Conservation (phyloP, 352 stramenopile genomes). For the Globisporangium mamillatum region DNA sequence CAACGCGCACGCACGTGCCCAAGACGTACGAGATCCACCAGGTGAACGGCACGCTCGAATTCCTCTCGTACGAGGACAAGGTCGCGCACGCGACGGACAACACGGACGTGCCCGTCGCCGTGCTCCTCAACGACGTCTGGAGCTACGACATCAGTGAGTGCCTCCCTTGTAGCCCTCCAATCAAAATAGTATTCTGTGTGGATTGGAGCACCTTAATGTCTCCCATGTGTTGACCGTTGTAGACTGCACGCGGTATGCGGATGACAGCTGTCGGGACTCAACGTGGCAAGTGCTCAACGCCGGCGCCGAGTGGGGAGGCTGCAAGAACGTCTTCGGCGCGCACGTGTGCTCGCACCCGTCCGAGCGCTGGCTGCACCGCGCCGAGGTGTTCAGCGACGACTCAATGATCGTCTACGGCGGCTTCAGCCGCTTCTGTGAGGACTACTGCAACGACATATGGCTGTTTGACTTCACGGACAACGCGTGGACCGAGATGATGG, state of each 20-base stretch:
- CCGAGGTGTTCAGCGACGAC: conserved; percentile 84
- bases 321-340: conserved; percentile 83
- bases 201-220: background rate
- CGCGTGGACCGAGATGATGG: conserved; percentile 87
- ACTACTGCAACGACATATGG: conserved; percentile 98
- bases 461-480: conserved; percentile 91
- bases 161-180: background rate
- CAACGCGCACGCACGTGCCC: conserved; percentile 80
- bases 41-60: conserved; percentile 80
- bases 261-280: conserved; percentile 76
- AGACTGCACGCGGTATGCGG: conserved; percentile 86
- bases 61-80: conserved; percentile 89
- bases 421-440: conserved; percentile 90
- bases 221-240: background rate
- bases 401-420: conserved; percentile 94
- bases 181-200: background rate
- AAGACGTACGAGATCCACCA: conserved; percentile 90
- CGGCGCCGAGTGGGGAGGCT: conserved; percentile 89
- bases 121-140: conserved; percentile 97
- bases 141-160: conserved; percentile 90
- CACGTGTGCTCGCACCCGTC: conserved; percentile 85
- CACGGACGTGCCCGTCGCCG: conserved; percentile 69
- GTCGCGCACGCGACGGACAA: conserved; percentile 42
- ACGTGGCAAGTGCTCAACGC: conserved; percentile 85
- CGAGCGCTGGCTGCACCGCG: conserved; percentile 88